phyloP scores from a whole-genome alignment of 1,139 yeast species.

The Scheffersomyces quercinus region DNA sequence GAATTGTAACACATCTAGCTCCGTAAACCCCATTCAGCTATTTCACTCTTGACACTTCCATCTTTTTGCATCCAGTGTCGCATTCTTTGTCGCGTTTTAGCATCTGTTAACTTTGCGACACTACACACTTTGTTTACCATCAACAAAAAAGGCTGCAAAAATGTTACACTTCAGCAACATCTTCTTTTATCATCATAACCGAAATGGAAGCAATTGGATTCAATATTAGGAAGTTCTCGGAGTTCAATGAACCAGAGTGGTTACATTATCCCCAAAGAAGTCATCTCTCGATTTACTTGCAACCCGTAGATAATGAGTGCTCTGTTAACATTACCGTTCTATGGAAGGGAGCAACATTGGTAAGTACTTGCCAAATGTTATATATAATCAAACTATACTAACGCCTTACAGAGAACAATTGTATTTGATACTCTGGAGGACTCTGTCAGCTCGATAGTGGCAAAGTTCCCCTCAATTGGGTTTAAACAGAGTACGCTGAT shows the following conservation, averaged over 20 bases:
- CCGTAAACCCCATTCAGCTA: too few species aligned
- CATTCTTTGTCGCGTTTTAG: too few species aligned
- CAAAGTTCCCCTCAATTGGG: conserved; percentile 27
- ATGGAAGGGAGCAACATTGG: conserved; percentile 25
- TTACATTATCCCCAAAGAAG: conserved; percentile 29
- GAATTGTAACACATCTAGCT: too few species aligned
- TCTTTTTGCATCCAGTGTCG: too few species aligned
- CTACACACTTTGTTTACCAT: too few species aligned
- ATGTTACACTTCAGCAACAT: too few species aligned
- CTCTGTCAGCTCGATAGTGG: conserved; percentile 14
- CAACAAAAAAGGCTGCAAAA: too few species aligned
- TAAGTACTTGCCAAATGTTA: conserved; percentile 10
- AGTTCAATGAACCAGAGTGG: conserved; percentile 16
- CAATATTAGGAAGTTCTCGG: conserved; percentile 11
- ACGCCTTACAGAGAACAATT: background rate
- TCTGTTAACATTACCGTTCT: conserved; percentile 10
- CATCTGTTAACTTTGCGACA: too few species aligned
- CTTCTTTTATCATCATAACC: too few species aligned
- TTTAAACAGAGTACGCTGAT: conserved; percentile 19
- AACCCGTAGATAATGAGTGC: conserved; percentile 6
- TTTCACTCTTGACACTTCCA: too few species aligned
- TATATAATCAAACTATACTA: conserved; percentile 2
- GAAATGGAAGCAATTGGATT: conserved; percentile 4
- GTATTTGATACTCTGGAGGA: background rate
- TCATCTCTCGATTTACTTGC: conserved; percentile 21